phyloP scores from a whole-genome alignment of 176 grass and related monocot species.

The Dendrocalamus sinicus region DNA sequence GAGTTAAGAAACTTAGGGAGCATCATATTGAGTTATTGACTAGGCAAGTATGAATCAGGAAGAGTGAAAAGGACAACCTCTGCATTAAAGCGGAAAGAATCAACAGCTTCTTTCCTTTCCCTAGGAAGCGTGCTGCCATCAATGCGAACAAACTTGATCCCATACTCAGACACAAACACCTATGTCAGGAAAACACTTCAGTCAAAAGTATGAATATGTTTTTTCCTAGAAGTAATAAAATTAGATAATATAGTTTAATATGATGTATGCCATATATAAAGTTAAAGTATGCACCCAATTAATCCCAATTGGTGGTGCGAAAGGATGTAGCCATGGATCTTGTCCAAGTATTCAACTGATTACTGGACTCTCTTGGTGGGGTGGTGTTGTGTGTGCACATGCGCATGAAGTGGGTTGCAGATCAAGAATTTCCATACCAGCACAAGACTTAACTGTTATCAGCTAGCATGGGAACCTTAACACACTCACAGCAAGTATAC shows the following conservation, averaged over 20 bases:
- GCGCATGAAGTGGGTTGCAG: no score
- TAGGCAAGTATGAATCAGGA: conserved; percentile 28
- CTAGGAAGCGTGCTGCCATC: conserved; percentile 81
- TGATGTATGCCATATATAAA: conserved; percentile 22
- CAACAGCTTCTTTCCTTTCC: conserved; percentile 91
- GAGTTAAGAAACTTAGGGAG: not conserved
- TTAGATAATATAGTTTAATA: conserved; percentile 13
- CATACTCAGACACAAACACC: conserved; percentile 75
- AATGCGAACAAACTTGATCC: conserved; percentile 84
- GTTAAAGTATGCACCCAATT: conserved; percentile 18
- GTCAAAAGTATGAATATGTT: conserved; percentile 20
- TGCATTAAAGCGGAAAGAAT: conserved; percentile 69
- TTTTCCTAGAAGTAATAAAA: not conserved
- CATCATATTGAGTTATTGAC: conserved; percentile 37
- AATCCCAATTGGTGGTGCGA: not conserved
- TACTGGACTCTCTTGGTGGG: conserved; percentile 4
- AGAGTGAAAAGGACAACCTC: conserved; percentile 54
- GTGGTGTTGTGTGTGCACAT: not conserved
- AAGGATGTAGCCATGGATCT: conserved; percentile 10
- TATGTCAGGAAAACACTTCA: conserved; percentile 38
- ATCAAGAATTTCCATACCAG: conserved; percentile 12
- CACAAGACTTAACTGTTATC: conserved; percentile 8
- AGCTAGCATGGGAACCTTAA: not conserved
- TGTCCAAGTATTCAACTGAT: conserved; percentile 14
- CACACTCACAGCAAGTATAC: not conserved